Base-by-base conservation (phyloP, 2,329 filamentous ascomycete species). In the Fusarium gaditjirri region DNA sequence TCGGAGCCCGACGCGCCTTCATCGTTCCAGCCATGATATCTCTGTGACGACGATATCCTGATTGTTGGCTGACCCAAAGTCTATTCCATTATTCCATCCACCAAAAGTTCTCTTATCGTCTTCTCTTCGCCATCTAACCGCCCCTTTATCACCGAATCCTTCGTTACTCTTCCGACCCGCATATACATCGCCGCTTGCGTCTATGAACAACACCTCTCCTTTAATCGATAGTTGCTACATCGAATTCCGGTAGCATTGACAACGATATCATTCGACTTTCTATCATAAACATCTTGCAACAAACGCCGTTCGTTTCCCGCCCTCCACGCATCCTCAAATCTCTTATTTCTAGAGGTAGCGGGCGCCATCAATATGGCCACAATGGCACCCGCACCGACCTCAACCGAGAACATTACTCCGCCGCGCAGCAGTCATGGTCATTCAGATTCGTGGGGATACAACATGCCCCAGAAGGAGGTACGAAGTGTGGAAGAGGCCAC, bases 391-490 rank as follows among this genome's bases (percentile, higher is more conserved):
- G 82, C 81, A 73, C 84, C 84, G 68, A 84, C 84, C 70, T 82
- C 85, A 56, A 82, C 85, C 67, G 83, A 85, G 61, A 81, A 82
- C 49, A 80, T 89, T 66, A 85, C 84, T 68, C 84, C 86, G 63
- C 83, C 86, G 21, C 83, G 82, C 71, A 87, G 84, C 76, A 84
- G 83, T 61, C 84, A 88, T 76, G 86, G 82, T 50, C 82, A 86
- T 49, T 82, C 80, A 42, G 80, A 82, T 52, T 75, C 81, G 27
- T 89, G 87, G 87, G 82, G 81, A 25, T 81, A 82, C 56, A 72
- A 76, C 44, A 68, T 79, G 14, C 68, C 68, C 41, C 77, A 82
- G 23, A 67, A 76, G 59, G 81, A 85, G 80, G 84, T 86, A 77
- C 78, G 84, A 67, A 55, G 8, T 27, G 23, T 49, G 27, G 44